phyloP scores from a whole-genome alignment of 768 basidiomycete genomes.

The Leccinum olivaceopallidum region DNA sequence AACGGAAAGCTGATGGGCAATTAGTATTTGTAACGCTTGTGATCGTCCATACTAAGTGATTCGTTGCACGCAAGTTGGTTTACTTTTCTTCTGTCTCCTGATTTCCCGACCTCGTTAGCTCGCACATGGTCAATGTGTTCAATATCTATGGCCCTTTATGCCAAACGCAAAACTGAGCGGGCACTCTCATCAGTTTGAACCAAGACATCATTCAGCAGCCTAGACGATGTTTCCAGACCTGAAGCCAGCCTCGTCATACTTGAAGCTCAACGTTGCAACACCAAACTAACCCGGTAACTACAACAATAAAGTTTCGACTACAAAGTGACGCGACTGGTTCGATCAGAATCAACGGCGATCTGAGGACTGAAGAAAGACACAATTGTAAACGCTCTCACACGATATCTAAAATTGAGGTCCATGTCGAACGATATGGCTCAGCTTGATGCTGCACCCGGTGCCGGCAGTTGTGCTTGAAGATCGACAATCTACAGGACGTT shows the following conservation, averaged over 20 bases:
- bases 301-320: neutral
- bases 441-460: constrained; percentile 24
- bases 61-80: neutral
- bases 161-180: too few relatives aligned
- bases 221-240: too few relatives aligned
- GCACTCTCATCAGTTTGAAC: too few relatives aligned
- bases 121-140: neutral
- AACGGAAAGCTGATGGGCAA: constrained; percentile 61
- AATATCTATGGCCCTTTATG: neutral
- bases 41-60: neutral
- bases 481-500: constrained; percentile 55
- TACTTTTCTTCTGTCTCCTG: neutral
- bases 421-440: constrained; percentile 1
- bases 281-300: too few relatives aligned
- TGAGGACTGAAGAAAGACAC: neutral
- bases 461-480: constrained; percentile 57
- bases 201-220: too few relatives aligned
- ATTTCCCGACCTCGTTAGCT: neutral
- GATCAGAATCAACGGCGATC: neutral
- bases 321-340: neutral
- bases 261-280: too few relatives aligned
- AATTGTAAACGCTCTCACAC: neutral
- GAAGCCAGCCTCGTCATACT: too few relatives aligned
- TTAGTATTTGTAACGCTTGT: neutral
- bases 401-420: neutral